Base-by-base conservation (phyloP, 2,329 filamentous ascomycete species). In the Colletotrichum trifolii region DNA sequence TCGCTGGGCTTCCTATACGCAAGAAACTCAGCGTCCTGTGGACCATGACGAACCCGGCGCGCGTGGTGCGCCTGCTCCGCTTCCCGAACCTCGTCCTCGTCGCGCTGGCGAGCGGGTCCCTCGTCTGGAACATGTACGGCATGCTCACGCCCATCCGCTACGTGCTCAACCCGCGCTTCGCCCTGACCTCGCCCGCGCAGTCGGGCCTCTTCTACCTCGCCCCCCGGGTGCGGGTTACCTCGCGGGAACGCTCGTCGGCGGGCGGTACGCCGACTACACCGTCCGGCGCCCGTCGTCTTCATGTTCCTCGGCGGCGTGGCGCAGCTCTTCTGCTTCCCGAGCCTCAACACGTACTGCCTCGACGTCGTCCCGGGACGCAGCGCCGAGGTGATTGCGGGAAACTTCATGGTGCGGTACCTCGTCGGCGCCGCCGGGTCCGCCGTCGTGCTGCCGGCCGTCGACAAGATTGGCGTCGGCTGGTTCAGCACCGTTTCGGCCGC, bases 381-480 rank as follows among this genome's bases (percentile, higher is more conserved):
- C 13, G 66, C 64, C 5, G 64, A 68, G 39, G 60, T 67, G 12
- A 62, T 93, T 47, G 91, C 91, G 0, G 91, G 91, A 0, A 96
- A 95, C 75, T 96, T 94, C 75, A 88, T 93, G 71, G 82, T 92
- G 54, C 83, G 92, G 6, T 96, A 95, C 75, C 73, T 93, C 6
- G 91, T 94, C 69, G 92, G 89, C 1, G 91, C 91, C 10, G 77
- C 87, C 5, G 91, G 87, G 0, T 91, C 88, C 3, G 92, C 90
- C 0, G 86, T 88, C 2, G 91, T 91, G 59, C 80, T 96, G 61
- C 93, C 93, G 0, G 90, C 89, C 1, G 84, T 94, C n/a, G 81
- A 93, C 65, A 79, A 76, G 36, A 90, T 96, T 59, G 92, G 93
- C 4, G 89, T 95, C 0, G 93, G 92, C 0, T 94, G 91, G 91